Evolutionary conservation across 805 yeast species (phyloP).

Genomic region (Blastobotrys attinorum): DNA sequence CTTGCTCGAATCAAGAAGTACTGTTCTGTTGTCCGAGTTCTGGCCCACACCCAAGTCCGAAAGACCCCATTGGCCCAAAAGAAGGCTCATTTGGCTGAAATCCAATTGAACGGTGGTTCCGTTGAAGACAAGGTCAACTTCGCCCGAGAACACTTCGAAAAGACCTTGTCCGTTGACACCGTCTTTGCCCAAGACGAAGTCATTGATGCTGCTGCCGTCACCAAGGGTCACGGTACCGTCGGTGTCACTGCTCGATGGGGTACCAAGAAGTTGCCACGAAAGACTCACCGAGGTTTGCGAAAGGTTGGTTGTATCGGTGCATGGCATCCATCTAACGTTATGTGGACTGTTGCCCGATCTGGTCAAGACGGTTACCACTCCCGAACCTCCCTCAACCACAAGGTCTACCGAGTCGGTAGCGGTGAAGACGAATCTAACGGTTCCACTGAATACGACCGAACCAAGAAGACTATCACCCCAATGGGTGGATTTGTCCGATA

Average conservation of each 20-base stretch:
- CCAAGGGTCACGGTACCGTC: constrained; percentile 99
- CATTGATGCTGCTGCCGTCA: constrained; percentile 97
- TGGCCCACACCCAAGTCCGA: constrained; percentile 99
- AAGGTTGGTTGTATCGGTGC: constrained; percentile 99
- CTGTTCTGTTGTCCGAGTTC: constrained; percentile 97
- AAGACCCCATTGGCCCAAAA: constrained; percentile 98
- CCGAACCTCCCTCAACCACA: constrained; percentile 99
- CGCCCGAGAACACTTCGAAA: constrained; percentile 99
- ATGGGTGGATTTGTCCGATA: constrained; percentile 99
- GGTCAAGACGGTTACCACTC: constrained; percentile 99
- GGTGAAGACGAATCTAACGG: constrained; percentile 91
- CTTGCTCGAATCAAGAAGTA: constrained; percentile 98
- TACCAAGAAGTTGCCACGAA: constrained; percentile 99
- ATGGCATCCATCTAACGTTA: constrained; percentile 99
- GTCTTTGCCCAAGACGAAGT: constrained; percentile 98
- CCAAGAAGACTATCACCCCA: constrained; percentile 99
- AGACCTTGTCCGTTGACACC: constrained; percentile 91
- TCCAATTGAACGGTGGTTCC: constrained; percentile 99
- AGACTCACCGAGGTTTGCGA: constrained; percentile 99
- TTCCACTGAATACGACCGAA: constrained; percentile 97
- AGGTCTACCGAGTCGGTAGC: constrained; percentile 98
- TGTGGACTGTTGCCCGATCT: constrained; percentile 99
- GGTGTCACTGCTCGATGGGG: constrained; percentile 99
- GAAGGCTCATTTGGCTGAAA: constrained; percentile 99
- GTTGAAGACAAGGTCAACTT: constrained; percentile 94